Percentiles rank a stretch among this genome's conserved stretches.
Conservation (phyloP, 306 rosid genomes). For the Vigna radiata region DNA sequence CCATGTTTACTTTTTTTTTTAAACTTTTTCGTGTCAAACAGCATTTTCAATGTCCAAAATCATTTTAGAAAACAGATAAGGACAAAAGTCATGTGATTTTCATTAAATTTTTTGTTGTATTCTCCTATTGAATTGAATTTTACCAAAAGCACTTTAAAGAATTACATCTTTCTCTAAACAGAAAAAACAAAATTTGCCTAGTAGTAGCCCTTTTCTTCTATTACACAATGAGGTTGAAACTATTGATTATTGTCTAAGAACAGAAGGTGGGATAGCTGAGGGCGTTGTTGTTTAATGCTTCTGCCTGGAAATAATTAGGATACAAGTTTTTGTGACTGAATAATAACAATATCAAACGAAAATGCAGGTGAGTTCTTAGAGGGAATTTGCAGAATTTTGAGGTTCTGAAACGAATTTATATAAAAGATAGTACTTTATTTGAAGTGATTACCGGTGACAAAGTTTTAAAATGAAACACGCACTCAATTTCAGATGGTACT, state of each 20-base stretch:
- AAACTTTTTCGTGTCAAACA: not conserved
- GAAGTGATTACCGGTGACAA: constrained; percentile 2
- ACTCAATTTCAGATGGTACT: not conserved
- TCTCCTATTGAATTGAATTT: not conserved
- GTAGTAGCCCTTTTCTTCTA: not conserved
- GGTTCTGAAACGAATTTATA: not conserved
- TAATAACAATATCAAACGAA: not conserved
- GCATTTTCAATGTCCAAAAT: not conserved
- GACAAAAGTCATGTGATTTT: not conserved
- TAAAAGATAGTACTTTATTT: constrained; percentile 5
- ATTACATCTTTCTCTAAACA: not conserved
- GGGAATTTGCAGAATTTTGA: not conserved
- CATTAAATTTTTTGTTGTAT: not conserved
- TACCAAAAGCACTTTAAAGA: not conserved
- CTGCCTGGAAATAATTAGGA: constrained; percentile 1
- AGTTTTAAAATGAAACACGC: not conserved
- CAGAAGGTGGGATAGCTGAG: constrained; percentile 31
- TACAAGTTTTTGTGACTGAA: not conserved
- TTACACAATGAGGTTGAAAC: not conserved
- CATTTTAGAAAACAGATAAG: not conserved
- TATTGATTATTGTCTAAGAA: constrained; percentile 26
- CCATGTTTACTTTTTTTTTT: not conserved
- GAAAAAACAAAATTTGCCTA: not conserved
- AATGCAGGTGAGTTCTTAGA: constrained; percentile 4
- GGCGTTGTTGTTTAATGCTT: not conserved